Percentiles rank a stretch among this genome's conserved stretches.
Evolutionary conservation across 2,329 filamentous ascomycete genomes (phyloP).

Genomic region (Boeremia lycopersici): DNA sequence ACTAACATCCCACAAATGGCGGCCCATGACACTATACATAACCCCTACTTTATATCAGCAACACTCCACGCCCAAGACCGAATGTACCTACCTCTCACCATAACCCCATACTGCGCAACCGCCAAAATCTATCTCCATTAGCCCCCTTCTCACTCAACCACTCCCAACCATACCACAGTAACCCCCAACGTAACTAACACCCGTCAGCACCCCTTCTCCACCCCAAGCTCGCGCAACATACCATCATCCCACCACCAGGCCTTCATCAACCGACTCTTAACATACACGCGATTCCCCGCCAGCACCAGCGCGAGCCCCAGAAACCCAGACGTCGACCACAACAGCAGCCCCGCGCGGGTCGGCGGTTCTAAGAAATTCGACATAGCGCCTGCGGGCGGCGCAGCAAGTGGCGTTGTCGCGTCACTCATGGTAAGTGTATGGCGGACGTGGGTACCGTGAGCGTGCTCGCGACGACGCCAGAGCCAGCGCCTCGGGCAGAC

Average conservation of each 20-base stretch:
- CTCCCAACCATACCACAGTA: not conserved
- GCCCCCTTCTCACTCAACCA: not conserved
- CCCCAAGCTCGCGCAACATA: not conserved
- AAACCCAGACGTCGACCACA: not conserved
- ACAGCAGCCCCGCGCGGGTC: slow-evolving; percentile 5
- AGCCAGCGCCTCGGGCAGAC: too few species aligned
- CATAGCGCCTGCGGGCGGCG: slow-evolving; percentile 10
- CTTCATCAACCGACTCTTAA: not conserved
- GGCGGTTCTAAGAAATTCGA: slow-evolving; percentile 16
- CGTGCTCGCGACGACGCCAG: too few species aligned
- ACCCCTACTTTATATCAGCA: not conserved
- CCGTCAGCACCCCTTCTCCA: not conserved
- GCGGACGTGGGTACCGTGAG: too few species aligned
- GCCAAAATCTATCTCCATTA: not conserved
- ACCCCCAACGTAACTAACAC: not conserved
- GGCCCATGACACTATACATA: not conserved
- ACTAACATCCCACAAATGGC: slow-evolving; percentile 8
- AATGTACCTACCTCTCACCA: not conserved
- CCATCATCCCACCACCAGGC: not conserved
- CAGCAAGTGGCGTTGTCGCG: slow-evolving; percentile 1
- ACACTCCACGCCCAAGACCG: too few species aligned
- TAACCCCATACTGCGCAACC: not conserved
- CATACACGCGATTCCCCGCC: not conserved
- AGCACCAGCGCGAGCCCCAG: not conserved
- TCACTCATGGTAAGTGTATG: too few species aligned